phyloP scores from a whole-genome alignment of 2,329 filamentous ascomycete species.

The Trichophyton simii region DNA sequence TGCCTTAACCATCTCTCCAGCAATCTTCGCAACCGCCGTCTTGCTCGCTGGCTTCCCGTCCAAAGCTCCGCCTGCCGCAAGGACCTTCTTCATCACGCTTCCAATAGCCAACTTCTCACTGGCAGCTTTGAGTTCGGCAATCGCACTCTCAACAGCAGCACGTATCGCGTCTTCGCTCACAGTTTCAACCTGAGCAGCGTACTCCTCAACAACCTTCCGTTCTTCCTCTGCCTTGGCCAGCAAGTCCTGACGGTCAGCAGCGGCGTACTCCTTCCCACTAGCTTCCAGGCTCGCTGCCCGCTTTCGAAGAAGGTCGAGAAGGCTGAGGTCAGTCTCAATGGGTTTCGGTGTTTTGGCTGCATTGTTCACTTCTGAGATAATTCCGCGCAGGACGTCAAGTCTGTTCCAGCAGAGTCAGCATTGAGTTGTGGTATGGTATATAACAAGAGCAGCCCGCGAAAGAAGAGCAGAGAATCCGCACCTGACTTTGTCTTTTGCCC shows the following conservation, averaged over 20 bases:
- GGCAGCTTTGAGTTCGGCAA: constrained; percentile 25
- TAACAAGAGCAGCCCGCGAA: too few species aligned
- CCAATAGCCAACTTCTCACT: constrained; percentile 28
- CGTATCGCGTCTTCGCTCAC: constrained; percentile 31
- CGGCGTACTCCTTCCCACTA: constrained; percentile 31
- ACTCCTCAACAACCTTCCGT: constrained; percentile 33
- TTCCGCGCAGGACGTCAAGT: constrained; percentile 36
- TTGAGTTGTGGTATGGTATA: background rate
- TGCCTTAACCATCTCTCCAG: constrained; percentile 24
- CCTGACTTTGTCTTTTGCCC: constrained; percentile 37
- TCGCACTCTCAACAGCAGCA: constrained; percentile 23
- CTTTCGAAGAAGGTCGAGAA: constrained; percentile 37
- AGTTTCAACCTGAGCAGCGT: constrained; percentile 32
- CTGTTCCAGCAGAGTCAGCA: constrained; percentile 17
- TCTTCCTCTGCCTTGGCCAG: constrained; percentile 35
- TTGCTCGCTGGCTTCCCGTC: constrained; percentile 34
- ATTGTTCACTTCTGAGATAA: constrained; percentile 40
- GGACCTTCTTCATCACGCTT: constrained; percentile 31
- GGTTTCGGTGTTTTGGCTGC: constrained; percentile 35
- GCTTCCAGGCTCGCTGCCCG: constrained; percentile 27
- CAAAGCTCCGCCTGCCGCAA: constrained; percentile 30
- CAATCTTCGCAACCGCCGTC: constrained; percentile 30
- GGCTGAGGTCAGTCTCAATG: constrained; percentile 35
- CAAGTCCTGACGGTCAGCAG: constrained; percentile 32
- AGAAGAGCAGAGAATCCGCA: constrained; percentile 13